These are phyloP conservation scores for Phytophthora lateralis DNA, from an alignment of 352 stramenopile genomes.

Conservation along the genomic window DNA sequence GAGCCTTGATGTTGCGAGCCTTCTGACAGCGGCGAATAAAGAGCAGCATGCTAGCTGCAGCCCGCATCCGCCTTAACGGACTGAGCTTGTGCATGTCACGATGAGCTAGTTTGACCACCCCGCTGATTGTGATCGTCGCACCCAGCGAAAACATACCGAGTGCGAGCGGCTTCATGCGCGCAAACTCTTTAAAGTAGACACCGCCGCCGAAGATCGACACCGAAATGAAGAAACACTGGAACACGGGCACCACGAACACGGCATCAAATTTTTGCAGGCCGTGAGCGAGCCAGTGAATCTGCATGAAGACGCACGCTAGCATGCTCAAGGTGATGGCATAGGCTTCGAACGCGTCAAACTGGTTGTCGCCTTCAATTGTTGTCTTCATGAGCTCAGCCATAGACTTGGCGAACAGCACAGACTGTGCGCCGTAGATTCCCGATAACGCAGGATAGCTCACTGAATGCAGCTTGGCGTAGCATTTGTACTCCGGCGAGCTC, in stretches of 20 bases:
- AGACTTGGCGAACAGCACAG: conserved; percentile 84
- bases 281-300: conserved; percentile 88
- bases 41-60: conserved; percentile 57
- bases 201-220: conserved; percentile 89
- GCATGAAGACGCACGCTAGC: conserved; percentile 84
- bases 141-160: conserved; percentile 79
- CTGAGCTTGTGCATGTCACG: conserved; percentile 72
- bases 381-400: conserved; percentile 85
- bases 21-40: conserved; percentile 76
- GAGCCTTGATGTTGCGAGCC: conserved; percentile 51
- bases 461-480: conserved; percentile 62
- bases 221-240: conserved; percentile 92
- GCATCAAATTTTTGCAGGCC: conserved; percentile 87
- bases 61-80: conserved; percentile 49
- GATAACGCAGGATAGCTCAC: conserved; percentile 76
- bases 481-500: conserved; percentile 55
- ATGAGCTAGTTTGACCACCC: conserved; percentile 70
- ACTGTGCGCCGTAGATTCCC: conserved; percentile 81
- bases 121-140: conserved; percentile 68
- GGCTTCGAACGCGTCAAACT: conserved; percentile 73
- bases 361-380: conserved; percentile 68
- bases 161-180: conserved; percentile 49
- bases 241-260: conserved; percentile 85
- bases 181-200: conserved; percentile 90
- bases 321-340: conserved; percentile 85